Conservation (phyloP, 371 early-diverging fungal genomes). For the Haplosporangium sp. region DNA sequence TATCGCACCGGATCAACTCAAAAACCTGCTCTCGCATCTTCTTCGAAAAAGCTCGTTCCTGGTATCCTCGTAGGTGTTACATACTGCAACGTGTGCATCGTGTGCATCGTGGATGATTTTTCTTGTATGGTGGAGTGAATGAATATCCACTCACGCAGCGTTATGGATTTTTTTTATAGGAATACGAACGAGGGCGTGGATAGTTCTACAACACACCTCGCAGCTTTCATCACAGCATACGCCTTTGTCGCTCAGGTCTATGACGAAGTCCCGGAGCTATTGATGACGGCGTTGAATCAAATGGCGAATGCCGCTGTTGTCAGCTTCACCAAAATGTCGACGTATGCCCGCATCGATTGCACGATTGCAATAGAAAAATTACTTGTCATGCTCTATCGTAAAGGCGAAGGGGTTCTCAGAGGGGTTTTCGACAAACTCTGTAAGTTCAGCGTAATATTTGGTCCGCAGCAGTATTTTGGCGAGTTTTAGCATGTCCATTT, state of each 20-base stretch:
- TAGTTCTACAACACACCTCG: conserved; percentile 62
- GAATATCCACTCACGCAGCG: not conserved
- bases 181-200: conserved; percentile 53
- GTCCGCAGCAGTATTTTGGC: not conserved
- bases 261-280: conserved; percentile 58
- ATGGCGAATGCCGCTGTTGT: conserved; percentile 61
- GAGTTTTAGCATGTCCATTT: not conserved
- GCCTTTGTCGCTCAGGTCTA: conserved; percentile 64
- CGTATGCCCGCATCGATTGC: conserved; percentile 57
- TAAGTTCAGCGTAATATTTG: conserved; percentile 42
- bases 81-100: not conserved
- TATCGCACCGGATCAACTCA: conserved; percentile 58
- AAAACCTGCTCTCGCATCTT: conserved; percentile 59
- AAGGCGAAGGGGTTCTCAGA: conserved; percentile 61
- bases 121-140: not conserved
- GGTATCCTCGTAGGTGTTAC: conserved; percentile 63
- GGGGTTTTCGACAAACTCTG: conserved; percentile 60
- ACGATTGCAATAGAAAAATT: conserved; percentile 61
- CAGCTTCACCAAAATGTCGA: conserved; percentile 57
- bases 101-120: no score
- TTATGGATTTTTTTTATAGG: not conserved
- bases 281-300: conserved; percentile 62
- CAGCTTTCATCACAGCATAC: conserved; percentile 75
- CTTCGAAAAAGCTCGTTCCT: conserved; percentile 68
- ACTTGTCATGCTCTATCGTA: conserved; percentile 62